Conservation (phyloP, 176 grass and related monocot species). For the Rhynchospora tenuis region DNA sequence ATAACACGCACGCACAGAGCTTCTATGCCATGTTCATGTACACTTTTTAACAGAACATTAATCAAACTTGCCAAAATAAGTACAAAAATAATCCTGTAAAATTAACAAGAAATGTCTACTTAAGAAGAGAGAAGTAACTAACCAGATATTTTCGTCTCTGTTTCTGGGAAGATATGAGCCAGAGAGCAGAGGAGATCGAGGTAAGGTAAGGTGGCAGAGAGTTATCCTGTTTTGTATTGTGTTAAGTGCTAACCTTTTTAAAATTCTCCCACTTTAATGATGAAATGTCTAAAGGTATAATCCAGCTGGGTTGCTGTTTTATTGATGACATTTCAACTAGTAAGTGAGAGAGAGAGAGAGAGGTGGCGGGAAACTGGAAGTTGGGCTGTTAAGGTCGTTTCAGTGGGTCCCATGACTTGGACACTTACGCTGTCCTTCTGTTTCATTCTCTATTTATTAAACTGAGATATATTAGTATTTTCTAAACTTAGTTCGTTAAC, state of each 20-base stretch:
- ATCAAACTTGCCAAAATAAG: background rate
- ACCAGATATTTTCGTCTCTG: constrained; percentile 13
- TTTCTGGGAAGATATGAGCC: background rate
- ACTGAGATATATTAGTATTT: background rate
- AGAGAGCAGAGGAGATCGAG: background rate
- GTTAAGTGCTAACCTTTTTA: constrained; percentile 1
- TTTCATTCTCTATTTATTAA: constrained; percentile 11
- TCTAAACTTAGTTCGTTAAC: background rate
- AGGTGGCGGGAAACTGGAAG: constrained; percentile 21
- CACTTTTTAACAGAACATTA: background rate
- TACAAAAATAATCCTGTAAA: background rate
- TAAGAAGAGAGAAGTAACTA: background rate
- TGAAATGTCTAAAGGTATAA: constrained; percentile 15
- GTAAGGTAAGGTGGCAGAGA: background rate
- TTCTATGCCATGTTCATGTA: background rate
- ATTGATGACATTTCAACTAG: constrained; percentile 12
- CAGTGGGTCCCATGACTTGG: background rate
- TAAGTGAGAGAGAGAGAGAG: constrained; percentile 9
- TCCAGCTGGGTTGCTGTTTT: constrained; percentile 5
- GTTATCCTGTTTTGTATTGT: constrained; percentile 8
- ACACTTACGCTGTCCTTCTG: background rate
- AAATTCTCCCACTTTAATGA: constrained; percentile 8
- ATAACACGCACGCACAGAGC: background rate
- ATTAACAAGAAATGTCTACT: background rate
- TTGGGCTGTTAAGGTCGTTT: constrained; percentile 23